Evolutionary conservation across 768 basidiomycete genomes (phyloP).

Genomic region (Phanerodontia chrysosporium): DNA sequence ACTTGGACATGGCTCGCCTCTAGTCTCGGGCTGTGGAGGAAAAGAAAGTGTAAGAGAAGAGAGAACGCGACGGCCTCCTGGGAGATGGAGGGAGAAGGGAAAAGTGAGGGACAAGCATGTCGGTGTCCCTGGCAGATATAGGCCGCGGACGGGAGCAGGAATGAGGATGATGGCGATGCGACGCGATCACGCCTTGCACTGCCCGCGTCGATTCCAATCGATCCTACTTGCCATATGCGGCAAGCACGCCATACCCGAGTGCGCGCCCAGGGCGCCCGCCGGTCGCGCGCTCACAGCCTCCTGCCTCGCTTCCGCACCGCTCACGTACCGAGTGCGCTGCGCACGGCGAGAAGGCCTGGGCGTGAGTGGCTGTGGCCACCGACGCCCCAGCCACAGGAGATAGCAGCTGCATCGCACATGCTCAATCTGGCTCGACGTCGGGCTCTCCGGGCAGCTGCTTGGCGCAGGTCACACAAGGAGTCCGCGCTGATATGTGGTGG

Average conservation of each 20-base stretch:
- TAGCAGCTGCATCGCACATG: too few relatives aligned
- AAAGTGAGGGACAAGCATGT: not conserved
- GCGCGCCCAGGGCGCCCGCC: not conserved
- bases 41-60: constrained; percentile 1
- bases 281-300: not conserved
- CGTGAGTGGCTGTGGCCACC: too few relatives aligned
- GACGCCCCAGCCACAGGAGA: too few relatives aligned
- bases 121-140: not conserved
- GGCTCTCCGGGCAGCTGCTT: not conserved
- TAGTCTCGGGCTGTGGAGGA: not conserved
- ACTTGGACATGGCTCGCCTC: constrained; percentile 16
- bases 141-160: not conserved
- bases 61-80: not conserved
- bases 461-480: too few relatives aligned
- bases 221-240: not conserved
- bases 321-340: not conserved
- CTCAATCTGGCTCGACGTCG: too few relatives aligned
- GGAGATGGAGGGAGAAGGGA: constrained; percentile 1
- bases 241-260: constrained; percentile 1
- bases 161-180: constrained; percentile 11
- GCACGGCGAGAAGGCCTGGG: not conserved
- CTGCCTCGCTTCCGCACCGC: constrained; percentile 1
- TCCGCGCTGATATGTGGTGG: too few relatives aligned
- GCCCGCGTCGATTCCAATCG: constrained; percentile 3
- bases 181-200: constrained; percentile 12